Base-by-base conservation (phyloP, 495 filamentous ascomycete species). In the Neurospora pannonica region DNA sequence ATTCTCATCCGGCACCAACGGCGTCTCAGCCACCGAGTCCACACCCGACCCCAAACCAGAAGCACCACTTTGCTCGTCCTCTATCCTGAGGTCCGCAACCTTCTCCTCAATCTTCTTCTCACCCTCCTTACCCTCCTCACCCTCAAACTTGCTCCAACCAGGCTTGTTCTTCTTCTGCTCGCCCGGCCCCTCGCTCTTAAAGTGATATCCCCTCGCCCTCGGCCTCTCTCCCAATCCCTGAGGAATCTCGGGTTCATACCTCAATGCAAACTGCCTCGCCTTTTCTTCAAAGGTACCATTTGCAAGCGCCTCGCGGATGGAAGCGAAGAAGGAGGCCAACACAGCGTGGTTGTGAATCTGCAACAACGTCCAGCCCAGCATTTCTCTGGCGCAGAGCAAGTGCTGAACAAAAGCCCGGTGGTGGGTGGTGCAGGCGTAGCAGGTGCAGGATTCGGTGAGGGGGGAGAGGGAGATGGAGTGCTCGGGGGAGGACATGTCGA, bases 351-450 rank as follows among this genome's bases (percentile, higher is more conserved):
- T 99, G 82, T 99, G 96, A 15, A 97, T 86, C 80, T 97, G 95
- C 36, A 99, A 84, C 17, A 99, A 86, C 3, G 93, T 92, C 96
- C 96, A 99, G 34, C 89, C 95, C 3, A 97, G 90, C 97, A 99
- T 98, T 81, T 99, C 96, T 76, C 94, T 95, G 0, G 96, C 93
- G 19, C 85, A 81, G 5, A 99, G 87, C 6, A 99, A 87, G 79
- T 99, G 97, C 74, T 94, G 91, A 39, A 98, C 76, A 82, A 92
- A 98, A 2, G 97, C 95, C 7, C 89, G 85, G 81, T 97, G 94
- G 81, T 99, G 97, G 15, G 87, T 87, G 2, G 84, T 89, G 85
- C 96, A 99, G 24, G 94, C 83, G 79, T 97, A 96, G 86, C 96
- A 99, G 24, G 82, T 75, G 82, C 96, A 99, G 48, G 80, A 83